These are phyloP conservation scores for Solanum arcanum DNA, from an alignment of 257 asterid species.

Conservation along the genomic window DNA sequence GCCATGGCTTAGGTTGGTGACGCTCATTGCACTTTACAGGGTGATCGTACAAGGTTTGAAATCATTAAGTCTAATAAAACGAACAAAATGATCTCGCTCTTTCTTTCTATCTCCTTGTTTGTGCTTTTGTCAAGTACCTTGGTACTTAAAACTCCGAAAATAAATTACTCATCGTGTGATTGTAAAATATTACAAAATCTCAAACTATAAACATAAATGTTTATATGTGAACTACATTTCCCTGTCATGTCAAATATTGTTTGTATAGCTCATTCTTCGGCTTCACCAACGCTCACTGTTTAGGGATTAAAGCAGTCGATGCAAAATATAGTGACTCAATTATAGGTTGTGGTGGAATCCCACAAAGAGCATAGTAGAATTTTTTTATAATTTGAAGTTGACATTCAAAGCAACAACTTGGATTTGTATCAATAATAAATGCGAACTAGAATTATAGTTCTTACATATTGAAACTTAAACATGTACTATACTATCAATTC, in stretches of 20 bases:
- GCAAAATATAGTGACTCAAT: not conserved
- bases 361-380: not conserved
- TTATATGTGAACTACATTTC: not conserved
- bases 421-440: not conserved
- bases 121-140: not conserved
- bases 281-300: not conserved
- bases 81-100: not conserved
- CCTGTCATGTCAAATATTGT: not conserved
- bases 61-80: not conserved
- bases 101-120: not conserved
- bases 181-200: not conserved
- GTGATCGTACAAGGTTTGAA: not conserved
- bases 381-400: not conserved
- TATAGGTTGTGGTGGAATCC: not conserved
- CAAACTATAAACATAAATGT: not conserved
- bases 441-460: not conserved
- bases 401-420: not conserved
- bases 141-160: not conserved
- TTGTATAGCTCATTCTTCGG: not conserved
- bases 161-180: not conserved
- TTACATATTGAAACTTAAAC: not conserved
- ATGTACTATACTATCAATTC: not conserved
- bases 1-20: slow-evolving; percentile 3
- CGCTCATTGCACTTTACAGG: not conserved
- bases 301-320: not conserved